Base-by-base conservation (phyloP, 176 grass and related monocot species). In the Chrysopogon serrulatus region DNA sequence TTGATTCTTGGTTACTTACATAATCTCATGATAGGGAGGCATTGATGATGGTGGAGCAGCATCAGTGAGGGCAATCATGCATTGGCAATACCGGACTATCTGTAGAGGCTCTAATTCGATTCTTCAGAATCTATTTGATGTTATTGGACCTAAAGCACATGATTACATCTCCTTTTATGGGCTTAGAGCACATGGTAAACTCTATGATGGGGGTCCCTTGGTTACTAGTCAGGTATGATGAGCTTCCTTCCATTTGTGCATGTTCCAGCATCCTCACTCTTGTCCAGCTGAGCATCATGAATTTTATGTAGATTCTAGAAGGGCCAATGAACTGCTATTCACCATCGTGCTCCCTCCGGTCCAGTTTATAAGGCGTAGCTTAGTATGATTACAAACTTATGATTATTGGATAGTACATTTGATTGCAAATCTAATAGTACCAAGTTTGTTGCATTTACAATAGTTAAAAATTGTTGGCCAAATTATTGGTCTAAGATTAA, bases 11-110 rank as follows among this genome's bases (percentile, higher is more conserved):
- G 14, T 83, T 82, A 68, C 54, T 85, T 44, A 83, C 43, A 44
- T 56, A 59, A 48, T 86, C 35, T 85, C 45, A 60, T 80, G n/a
- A 73, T 72, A 98, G 93, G 96, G 96, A 85, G 96, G 96, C 83
- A 95, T 98, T 78, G 96, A 98, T 92, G 96, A 98, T 66, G 89
- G 89, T 43, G 93, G 96, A 71, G 96, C 96, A 65, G 96, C 96
- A 88, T 98, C 96, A 51, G 93, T 98, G 54, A 90, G 96, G 83
- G 96, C 96, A 90, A 98, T 98, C 76, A 98, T 98, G 96, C 96
- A 95, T 71, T 98, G 96, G 96, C 93, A 98, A 79, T 98, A 98
- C 80, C 88, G 96, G 51, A 98, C 96, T 74, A 95, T 98, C 68
- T 98, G 87, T 83, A 93, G 96, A 83, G 93, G 96, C 24, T 83